Conservation (phyloP, 345 rosid species). For the Lumnitzera racemosa region DNA sequence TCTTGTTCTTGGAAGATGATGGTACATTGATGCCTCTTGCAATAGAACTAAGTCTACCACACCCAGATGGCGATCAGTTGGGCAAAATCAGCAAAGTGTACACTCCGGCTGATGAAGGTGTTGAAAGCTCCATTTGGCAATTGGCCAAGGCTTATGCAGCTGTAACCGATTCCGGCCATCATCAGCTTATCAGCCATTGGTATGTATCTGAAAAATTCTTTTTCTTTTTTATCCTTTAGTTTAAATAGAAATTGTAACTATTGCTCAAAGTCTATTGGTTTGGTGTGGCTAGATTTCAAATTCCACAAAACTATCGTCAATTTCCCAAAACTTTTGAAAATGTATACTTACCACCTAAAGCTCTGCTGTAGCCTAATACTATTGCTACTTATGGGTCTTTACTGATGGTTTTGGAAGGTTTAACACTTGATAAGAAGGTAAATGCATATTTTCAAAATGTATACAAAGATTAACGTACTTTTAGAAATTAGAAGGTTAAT, state of each 20-base stretch:
- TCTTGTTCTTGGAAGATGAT: slow-evolving; percentile 60
- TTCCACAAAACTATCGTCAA: not conserved
- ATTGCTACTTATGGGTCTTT: not conserved
- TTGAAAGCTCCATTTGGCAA: slow-evolving; percentile 60
- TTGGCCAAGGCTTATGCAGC: slow-evolving; percentile 79
- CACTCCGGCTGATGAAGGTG: slow-evolving; percentile 60
- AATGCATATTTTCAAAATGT: too few species aligned
- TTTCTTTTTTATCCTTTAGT: not conserved
- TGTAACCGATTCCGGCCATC: slow-evolving; percentile 74
- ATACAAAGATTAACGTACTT: too few species aligned
- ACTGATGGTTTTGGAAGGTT: too few species aligned
- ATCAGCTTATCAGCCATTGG: slow-evolving; percentile 91
- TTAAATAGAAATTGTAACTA: too few species aligned
- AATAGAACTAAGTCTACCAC: slow-evolving; percentile 69
- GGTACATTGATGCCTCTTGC: slow-evolving; percentile 67
- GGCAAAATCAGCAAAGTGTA: slow-evolving; percentile 55
- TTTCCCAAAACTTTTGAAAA: not conserved
- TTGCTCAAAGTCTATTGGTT: too few species aligned
- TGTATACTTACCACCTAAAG: not conserved
- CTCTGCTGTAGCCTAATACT: too few species aligned
- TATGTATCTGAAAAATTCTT: slow-evolving; percentile 16
- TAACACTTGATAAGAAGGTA: too few species aligned
- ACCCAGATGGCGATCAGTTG: slow-evolving; percentile 44
- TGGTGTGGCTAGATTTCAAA: not conserved
- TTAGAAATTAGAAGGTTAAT: too few species aligned